A percentile compares a stretch with the other conserved stretches of the same genome.
phyloP scores from a whole-genome alignment of 192 early-diverging fungal genomes.

The Rhizophagus clarus region DNA sequence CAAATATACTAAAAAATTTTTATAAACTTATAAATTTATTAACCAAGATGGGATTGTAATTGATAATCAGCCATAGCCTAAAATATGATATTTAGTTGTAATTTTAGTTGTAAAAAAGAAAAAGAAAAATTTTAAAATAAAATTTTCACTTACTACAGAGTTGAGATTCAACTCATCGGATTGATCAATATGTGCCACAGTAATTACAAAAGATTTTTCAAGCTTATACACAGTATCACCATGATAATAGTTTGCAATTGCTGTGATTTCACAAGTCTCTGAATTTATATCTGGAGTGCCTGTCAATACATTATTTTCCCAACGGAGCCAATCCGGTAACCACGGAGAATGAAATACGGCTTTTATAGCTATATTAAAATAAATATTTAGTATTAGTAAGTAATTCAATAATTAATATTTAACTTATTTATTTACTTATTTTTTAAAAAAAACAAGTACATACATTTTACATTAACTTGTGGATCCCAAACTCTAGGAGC shows the following conservation, averaged over 20 bases:
- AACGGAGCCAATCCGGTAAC: slow-evolving; percentile 72
- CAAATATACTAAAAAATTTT: too few relatives aligned
- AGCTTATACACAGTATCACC: slow-evolving; percentile 49
- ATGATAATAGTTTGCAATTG: slow-evolving; percentile 67
- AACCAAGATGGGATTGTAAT: slow-evolving; percentile 19
- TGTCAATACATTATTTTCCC: slow-evolving; percentile 70
- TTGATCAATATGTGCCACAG: slow-evolving; percentile 40
- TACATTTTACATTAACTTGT: slow-evolving; percentile 59
- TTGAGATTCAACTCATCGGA: slow-evolving; percentile 40
- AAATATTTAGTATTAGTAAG: neutral
- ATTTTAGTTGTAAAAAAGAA: neutral
- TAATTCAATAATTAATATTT: neutral
- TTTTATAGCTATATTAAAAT: slow-evolving; percentile 54
- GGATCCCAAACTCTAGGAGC: slow-evolving; percentile 77
- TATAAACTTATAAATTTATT: neutral
- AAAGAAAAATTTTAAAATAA: neutral
- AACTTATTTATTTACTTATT: neutral
- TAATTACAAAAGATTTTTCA: slow-evolving; percentile 46
- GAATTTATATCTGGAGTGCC: slow-evolving; percentile 64
- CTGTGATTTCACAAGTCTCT: slow-evolving; percentile 60
- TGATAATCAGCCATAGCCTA: slow-evolving; percentile 36
- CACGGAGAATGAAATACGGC: slow-evolving; percentile 71
- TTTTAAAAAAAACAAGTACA: neutral
- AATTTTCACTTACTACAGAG: slow-evolving; percentile 14
- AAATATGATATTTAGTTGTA: neutral